Evolutionary conservation across 2,329 filamentous ascomycete species (phyloP).

Genomic region (Magnaporthiopsis incrustans): DNA sequence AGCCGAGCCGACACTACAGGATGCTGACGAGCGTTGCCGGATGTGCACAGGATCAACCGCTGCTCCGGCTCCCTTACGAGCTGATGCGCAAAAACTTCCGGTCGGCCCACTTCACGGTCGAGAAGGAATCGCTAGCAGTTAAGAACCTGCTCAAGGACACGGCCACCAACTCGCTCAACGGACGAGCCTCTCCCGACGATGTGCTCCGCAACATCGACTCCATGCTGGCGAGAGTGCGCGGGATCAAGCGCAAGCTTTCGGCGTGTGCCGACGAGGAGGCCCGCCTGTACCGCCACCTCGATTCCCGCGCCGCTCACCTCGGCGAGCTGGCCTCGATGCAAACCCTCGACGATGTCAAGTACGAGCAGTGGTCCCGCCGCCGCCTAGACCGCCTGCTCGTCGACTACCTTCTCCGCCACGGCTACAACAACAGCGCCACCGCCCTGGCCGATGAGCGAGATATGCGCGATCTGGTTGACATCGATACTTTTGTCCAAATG

Average conservation of each 20-base stretch:
- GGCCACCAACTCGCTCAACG: conserved; percentile 58
- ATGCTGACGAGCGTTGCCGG: background rate
- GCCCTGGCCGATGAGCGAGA: conserved; percentile 66
- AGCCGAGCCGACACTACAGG: too few relatives aligned
- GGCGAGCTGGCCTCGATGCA: conserved; percentile 73
- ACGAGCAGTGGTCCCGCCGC: conserved; percentile 80
- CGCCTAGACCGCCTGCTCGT: conserved; percentile 78
- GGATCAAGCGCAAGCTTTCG: conserved; percentile 79
- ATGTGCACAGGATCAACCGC: conserved; percentile 71
- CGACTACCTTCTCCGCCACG: conserved; percentile 84
- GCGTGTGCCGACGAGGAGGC: conserved; percentile 72
- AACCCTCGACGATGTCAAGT: conserved; percentile 82
- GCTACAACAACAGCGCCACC: conserved; percentile 70
- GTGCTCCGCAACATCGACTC: conserved; percentile 74
- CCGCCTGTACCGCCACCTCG: conserved; percentile 64
- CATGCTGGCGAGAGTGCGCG: conserved; percentile 79
- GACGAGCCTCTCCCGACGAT: conserved; percentile 54
- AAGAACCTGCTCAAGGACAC: conserved; percentile 54
- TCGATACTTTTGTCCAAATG: conserved; percentile 80
- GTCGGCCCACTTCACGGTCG: conserved; percentile 67
- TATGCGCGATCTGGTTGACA: conserved; percentile 77
- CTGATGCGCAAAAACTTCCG: conserved; percentile 93
- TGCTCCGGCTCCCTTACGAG: conserved; percentile 87
- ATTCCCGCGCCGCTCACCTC: conserved; percentile 71
- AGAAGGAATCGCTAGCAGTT: conserved; percentile 59